Conservation (phyloP, 2,329 filamentous ascomycete species). For the Graphilbum ipis-grandicollis region DNA sequence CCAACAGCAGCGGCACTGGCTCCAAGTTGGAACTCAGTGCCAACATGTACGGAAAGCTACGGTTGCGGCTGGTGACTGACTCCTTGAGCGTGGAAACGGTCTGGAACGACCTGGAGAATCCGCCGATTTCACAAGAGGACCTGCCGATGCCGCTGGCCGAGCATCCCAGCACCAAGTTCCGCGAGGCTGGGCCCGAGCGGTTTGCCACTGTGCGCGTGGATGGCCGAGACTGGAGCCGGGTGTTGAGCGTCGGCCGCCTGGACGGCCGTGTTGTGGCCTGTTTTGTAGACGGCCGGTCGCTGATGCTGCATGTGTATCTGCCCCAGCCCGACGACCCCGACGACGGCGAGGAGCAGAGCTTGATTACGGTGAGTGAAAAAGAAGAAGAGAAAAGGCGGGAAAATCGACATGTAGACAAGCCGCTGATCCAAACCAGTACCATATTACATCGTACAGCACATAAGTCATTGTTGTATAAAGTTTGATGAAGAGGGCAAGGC, state of each 20-base stretch:
- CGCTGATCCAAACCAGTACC: conserved; percentile 14
- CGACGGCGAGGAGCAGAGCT: conserved; percentile 44
- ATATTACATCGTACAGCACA: conserved; percentile 20
- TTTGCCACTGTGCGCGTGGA: conserved; percentile 89
- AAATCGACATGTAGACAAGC: neutral
- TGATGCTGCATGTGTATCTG: conserved; percentile 73
- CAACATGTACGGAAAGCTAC: conserved; percentile 84
- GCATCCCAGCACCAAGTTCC: conserved; percentile 69
- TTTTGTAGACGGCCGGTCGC: conserved; percentile 61
- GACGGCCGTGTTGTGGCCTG: conserved; percentile 89
- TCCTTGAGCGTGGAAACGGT: conserved; percentile 68
- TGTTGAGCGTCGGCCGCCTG: conserved; percentile 79
- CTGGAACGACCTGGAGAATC: conserved; percentile 77
- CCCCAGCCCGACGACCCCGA: conserved; percentile 47
- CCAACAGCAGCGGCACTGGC: conserved; percentile 5
- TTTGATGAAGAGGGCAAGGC: no score
- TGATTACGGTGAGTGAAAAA: conserved; percentile 50
- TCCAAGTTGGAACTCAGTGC: conserved; percentile 73
- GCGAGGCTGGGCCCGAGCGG: conserved; percentile 55
- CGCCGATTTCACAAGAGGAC: conserved; percentile 65
- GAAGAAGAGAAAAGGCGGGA: no score
- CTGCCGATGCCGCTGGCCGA: conserved; percentile 56
- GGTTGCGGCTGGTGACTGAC: conserved; percentile 66
- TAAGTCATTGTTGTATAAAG: no score
- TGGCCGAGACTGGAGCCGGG: conserved; percentile 82